Conservation (phyloP, 768 basidiomycete genomes). For the Rubroboletus satanas region DNA sequence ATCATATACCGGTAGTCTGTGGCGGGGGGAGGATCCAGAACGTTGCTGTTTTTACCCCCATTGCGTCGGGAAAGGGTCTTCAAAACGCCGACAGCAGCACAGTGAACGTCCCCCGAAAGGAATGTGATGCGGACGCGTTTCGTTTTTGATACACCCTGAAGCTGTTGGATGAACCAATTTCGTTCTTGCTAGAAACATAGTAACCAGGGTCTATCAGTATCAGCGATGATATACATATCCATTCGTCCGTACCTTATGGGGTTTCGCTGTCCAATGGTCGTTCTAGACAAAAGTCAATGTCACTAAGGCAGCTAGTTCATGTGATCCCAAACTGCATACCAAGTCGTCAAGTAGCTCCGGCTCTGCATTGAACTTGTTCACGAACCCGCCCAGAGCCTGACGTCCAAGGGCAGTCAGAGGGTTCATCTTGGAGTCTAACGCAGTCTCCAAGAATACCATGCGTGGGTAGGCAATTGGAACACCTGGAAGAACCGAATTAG, state of each 20-base stretch:
- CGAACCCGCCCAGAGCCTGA: slow-evolving; percentile 69
- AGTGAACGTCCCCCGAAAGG: slow-evolving; percentile 91
- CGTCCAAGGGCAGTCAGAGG: slow-evolving; percentile 76
- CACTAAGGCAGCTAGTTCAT: slow-evolving; percentile 23
- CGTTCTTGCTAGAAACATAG: slow-evolving; percentile 66
- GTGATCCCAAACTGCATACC: slow-evolving; percentile 37
- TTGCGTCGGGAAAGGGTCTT: slow-evolving; percentile 51
- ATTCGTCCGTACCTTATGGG: slow-evolving; percentile 56
- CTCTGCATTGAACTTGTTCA: slow-evolving; percentile 89
- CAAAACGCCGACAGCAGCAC: slow-evolving; percentile 76
- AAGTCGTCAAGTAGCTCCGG: slow-evolving; percentile 93
- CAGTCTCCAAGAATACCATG: slow-evolving; percentile 81
- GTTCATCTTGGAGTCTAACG: slow-evolving; percentile 79
- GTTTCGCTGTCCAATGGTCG: slow-evolving; percentile 87
- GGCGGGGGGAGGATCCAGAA: slow-evolving; percentile 40
- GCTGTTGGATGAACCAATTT: slow-evolving; percentile 78
- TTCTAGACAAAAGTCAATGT: slow-evolving; percentile 64
- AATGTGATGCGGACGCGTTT: slow-evolving; percentile 76
- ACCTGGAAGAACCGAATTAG: slow-evolving; percentile 34
- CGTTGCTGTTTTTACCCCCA: slow-evolving; percentile 41
- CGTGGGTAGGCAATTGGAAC: slow-evolving; percentile 91
- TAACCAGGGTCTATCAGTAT: not conserved
- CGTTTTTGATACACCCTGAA: slow-evolving; percentile 66
- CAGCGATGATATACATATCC: not conserved
- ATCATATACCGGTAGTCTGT: slow-evolving; percentile 86